These are phyloP conservation scores for Penicillium bialowiezense DNA, from an alignment of 495 filamentous ascomycete genomes.

Conservation along the genomic window DNA sequence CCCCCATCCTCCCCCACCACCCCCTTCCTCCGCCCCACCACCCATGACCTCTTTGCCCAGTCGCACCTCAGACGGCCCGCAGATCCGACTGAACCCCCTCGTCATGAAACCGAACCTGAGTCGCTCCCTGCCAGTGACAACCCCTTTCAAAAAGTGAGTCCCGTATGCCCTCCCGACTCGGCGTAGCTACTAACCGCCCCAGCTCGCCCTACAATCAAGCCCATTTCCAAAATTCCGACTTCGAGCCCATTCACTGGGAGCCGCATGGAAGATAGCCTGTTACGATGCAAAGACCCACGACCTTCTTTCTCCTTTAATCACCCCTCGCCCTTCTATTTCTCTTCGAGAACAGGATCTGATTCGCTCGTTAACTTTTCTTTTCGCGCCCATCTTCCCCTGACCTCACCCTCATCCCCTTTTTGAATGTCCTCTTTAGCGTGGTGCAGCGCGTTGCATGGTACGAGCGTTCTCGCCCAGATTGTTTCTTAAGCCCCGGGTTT, in stretches of 20 bases:
- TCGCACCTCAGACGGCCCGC: slow-evolving; percentile 39
- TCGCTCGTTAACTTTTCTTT: neutral
- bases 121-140: slow-evolving; percentile 41
- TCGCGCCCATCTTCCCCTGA: neutral
- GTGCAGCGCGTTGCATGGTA: slow-evolving; percentile 31
- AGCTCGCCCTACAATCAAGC: slow-evolving; percentile 75
- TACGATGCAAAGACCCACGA: neutral
- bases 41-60: slow-evolving; percentile 37
- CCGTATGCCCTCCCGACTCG: slow-evolving; percentile 13
- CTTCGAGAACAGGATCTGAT: neutral
- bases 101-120: slow-evolving; percentile 48
- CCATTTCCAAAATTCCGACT: slow-evolving; percentile 81
- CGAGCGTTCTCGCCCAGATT: slow-evolving; percentile 25
- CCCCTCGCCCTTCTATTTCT: neutral
- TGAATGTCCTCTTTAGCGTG: slow-evolving; percentile 31
- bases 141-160: slow-evolving; percentile 46
- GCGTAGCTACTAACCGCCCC: slow-evolving; percentile 54
- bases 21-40: slow-evolving; percentile 32
- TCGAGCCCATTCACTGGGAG: slow-evolving; percentile 63
- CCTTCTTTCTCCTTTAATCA: neutral
- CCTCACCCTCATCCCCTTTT: neutral
- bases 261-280: slow-evolving; percentile 28
- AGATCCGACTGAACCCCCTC: slow-evolving; percentile 47
- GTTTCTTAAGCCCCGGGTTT: slow-evolving; percentile 2
- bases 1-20: slow-evolving; percentile 24